Evolutionary conservation across 1,139 yeast genomes (phyloP), one percentile per base, ranked within the genome.

Genomic region (Blastobotrys aristatus): DNA sequence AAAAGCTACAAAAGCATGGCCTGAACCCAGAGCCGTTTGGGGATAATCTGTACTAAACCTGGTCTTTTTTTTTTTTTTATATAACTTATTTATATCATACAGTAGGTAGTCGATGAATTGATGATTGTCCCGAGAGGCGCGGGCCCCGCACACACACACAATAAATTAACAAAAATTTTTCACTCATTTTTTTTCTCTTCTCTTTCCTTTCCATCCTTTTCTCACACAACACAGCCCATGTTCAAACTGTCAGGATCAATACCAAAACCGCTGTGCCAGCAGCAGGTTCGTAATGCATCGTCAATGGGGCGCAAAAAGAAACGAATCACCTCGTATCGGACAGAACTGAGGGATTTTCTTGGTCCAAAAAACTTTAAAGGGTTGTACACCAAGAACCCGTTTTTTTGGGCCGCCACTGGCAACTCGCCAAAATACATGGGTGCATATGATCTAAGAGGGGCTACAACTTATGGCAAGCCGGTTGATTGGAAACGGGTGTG

Each of bases 311-410:
- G 45, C n/a, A 45, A 44, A 40, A 49, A 50, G 43, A 50, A 50
- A 32, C 51, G 54, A 40, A 46, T 52, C 37, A 53, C 56, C 26
- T 67, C 58, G 53, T 61, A 46, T 59, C 72, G 58, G 67, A 72
- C 52, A 59, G 77, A 68, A 73, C 71, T 57, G 72, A 70, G 53
- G 4, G 45, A 53, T 44, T 86, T 86, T 68, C 71, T 88, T 50
- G 97, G 97, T 2, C 95, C 95, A 32, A 78, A 74, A 63, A 88
- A 88, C 66, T 76, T 79, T 64, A 81, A 85, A 62, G 97, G 97
- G 27, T 90, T 88, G 58, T 86, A 87, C 68, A 73, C 74, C 55
- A 69, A 79, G 60, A 90, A 89, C 73, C 86, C 82, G 63, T 85
- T 86, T 67, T 82, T 77, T 59, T 74, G 76, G 56, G 83, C 94